phyloP scores from a whole-genome alignment of 345 rosid genomes.

The Aethionema arabicum region DNA sequence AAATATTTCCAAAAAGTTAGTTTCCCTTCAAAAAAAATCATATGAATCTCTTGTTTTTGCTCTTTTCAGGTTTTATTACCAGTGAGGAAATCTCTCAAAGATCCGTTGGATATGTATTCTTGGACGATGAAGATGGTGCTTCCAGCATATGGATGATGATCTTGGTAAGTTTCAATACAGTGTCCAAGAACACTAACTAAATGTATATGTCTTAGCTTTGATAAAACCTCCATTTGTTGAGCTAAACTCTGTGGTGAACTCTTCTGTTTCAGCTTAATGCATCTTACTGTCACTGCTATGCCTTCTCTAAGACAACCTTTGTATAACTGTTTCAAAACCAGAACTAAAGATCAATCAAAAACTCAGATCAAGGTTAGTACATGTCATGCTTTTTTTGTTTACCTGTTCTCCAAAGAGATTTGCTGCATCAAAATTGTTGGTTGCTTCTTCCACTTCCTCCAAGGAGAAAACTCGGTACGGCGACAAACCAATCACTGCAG shows the following conservation, averaged over 20 bases:
- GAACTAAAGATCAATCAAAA: neutral
- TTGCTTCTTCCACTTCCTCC: conserved; percentile 88
- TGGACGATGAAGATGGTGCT: conserved; percentile 65
- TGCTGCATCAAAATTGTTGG: conserved; percentile 66
- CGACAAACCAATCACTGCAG: conserved; percentile 74
- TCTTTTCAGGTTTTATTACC: conserved; percentile 50
- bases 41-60: neutral
- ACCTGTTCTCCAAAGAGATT: conserved; percentile 64
- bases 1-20: conserved; percentile 11
- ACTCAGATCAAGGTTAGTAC: conserved; percentile 3
- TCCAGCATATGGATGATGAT: conserved; percentile 56
- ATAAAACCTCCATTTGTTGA: conserved; percentile 73
- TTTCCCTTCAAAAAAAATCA: conserved; percentile 1
- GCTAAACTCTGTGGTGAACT: conserved; percentile 54
- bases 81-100: conserved; percentile 58
- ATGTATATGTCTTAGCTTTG: conserved; percentile 89
- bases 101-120: conserved; percentile 71
- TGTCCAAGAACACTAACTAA: conserved; percentile 88
- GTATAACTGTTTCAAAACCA: conserved; percentile 49
- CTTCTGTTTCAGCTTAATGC: conserved; percentile 73
- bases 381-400: neutral
- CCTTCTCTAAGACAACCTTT: conserved; percentile 75
- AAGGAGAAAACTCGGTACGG: conserved; percentile 63
- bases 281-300: conserved; percentile 56
- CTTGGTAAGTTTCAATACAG: conserved; percentile 68